A percentile compares a stretch with the other conserved stretches of the same genome.
Conservation (phyloP, 176 grass and related monocot genomes). For the Aegilops speltoides region DNA sequence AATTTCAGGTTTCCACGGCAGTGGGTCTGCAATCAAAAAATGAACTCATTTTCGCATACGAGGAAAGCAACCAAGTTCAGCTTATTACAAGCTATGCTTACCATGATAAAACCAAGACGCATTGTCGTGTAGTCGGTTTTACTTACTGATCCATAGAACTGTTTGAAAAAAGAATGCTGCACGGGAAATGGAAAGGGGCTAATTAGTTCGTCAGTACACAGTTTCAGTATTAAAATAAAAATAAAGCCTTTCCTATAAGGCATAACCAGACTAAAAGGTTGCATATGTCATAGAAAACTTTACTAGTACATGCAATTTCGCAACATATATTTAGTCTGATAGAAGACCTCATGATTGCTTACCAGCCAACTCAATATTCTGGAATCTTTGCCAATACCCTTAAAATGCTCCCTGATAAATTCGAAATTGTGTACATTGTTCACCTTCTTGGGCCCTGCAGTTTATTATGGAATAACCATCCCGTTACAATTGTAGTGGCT, state of each 20-base stretch:
- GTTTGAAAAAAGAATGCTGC: slow-evolving; percentile 87
- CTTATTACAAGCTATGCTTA: slow-evolving; percentile 41
- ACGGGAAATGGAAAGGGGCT: neutral
- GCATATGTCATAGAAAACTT: neutral
- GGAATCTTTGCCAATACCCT: slow-evolving; percentile 82
- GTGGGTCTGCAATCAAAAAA: slow-evolving; percentile 61
- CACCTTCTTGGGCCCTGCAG: slow-evolving; percentile 48
- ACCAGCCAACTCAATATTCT: slow-evolving; percentile 89
- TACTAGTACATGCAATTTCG: neutral
- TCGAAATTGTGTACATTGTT: slow-evolving; percentile 44
- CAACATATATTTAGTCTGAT: slow-evolving; percentile 10
- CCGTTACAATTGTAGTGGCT: neutral
- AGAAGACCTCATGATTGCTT: slow-evolving; percentile 41
- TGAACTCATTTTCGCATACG: neutral
- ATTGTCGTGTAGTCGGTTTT: slow-evolving; percentile 77
- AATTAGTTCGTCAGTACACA: slow-evolving; percentile 22
- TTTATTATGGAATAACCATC: neutral
- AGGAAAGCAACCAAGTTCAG: neutral
- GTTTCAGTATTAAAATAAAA: slow-evolving; percentile 7
- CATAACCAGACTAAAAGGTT: neutral
- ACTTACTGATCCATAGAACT: slow-evolving; percentile 70
- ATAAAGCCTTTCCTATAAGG: neutral
- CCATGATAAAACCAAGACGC: slow-evolving; percentile 92
- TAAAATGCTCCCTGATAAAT: slow-evolving; percentile 87
- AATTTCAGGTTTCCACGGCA: slow-evolving; percentile 72